Base-by-base conservation (phyloP, 148 eudicot genomes). In the Agrostemma githago region DNA sequence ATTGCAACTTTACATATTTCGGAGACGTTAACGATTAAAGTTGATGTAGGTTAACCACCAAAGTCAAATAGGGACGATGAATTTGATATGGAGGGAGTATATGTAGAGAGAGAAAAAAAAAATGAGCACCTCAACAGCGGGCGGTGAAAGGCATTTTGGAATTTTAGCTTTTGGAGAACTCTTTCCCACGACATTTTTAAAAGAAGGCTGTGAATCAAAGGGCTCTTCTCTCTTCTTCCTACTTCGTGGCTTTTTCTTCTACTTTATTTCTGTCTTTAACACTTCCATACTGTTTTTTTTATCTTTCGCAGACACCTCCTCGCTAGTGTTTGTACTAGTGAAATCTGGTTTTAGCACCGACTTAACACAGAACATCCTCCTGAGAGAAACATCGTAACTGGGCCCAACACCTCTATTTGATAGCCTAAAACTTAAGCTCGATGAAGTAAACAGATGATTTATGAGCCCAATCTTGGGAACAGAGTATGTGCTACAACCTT, bases 221-320 rank as follows among this genome's bases (percentile, higher is more conserved):
- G 73, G 71, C 80, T 82, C 81, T 19, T 79, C 83, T 70, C 83
- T 86, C 66, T 76, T 83, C 81, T 81, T 89, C 73, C 86, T 86
- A 82, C 76, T 88, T 77, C 76, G 72, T 2, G 92, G 80, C 66
- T 73, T 81, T 78, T 65, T 80, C 79, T 85, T 85, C 42, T 44
- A 76, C 78, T 84, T 89, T 61, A 69, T 72, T 78, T 74, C 87
- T 48, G 81, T 68, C 57, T 80, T 81, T 63, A 84, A 34, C 54
- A 73, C 76, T 81, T 74, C 72, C 16, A 51, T 81, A 64, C 34
- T 1, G 34, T 26, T 26, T 26, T 26, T n/a, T 26, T 26, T 26
- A 26, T 26, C 34, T 26, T 26, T 26, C 34, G 34, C 34, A 26
- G 34, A 26, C 34, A 26, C 34, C 34, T 26, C 34, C 1, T 26